phyloP scores from a whole-genome alignment of 768 basidiomycete genomes.

The Termitomyces sp. region DNA sequence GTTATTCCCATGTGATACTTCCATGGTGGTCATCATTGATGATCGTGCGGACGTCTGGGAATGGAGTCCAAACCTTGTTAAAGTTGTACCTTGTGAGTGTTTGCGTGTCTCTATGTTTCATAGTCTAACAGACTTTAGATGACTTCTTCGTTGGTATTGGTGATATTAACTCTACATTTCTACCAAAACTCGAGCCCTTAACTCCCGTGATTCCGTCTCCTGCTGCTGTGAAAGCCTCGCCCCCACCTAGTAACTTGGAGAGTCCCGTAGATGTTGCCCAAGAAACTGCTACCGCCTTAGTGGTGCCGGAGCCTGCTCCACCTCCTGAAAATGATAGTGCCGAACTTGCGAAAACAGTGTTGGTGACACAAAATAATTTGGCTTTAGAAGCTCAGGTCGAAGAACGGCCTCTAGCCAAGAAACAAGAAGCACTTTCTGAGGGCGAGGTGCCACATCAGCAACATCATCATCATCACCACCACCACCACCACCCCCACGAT shows the following conservation, averaged over 20 bases:
- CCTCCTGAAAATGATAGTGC: slow-evolving; percentile 41
- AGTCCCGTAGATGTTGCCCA: background rate
- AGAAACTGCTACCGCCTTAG: slow-evolving; percentile 14
- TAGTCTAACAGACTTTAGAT: slow-evolving; percentile 42
- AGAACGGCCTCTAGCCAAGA: slow-evolving; percentile 82
- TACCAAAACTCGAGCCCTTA: slow-evolving; percentile 72
- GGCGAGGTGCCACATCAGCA: slow-evolving; percentile 27
- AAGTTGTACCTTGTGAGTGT: slow-evolving; percentile 89
- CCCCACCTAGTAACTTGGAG: background rate
- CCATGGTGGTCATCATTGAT: slow-evolving; percentile 99
- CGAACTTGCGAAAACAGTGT: slow-evolving; percentile 46
- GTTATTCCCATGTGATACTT: slow-evolving; percentile 94
- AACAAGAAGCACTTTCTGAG: slow-evolving; percentile 74
- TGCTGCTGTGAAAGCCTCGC: slow-evolving; percentile 10
- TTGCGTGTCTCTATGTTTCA: background rate
- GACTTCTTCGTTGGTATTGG: slow-evolving; percentile 98
- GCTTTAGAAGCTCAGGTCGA: slow-evolving; percentile 83
- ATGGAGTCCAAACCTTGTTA: slow-evolving; percentile 93
- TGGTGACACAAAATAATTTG: slow-evolving; percentile 67
- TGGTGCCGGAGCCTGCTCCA: slow-evolving; percentile 15
- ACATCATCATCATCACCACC: slow-evolving; percentile 18
- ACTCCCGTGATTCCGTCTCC: slow-evolving; percentile 32
- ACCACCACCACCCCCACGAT: slow-evolving; percentile 17
- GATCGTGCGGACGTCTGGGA: slow-evolving; percentile 99
- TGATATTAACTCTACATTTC: slow-evolving; percentile 94